phyloP scores from a whole-genome alignment of 441 rosid species.

The Metrosideros polymorpha region DNA sequence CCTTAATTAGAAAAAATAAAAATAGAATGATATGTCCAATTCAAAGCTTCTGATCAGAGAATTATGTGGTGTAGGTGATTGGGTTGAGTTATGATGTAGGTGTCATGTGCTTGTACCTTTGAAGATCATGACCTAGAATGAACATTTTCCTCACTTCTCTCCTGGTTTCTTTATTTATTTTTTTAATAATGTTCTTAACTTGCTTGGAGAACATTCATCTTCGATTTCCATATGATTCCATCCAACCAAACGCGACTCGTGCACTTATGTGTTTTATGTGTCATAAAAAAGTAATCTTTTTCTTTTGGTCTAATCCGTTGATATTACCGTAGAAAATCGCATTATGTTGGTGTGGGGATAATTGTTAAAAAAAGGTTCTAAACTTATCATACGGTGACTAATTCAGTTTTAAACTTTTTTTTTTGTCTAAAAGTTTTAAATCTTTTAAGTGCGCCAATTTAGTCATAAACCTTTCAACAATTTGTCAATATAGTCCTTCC shows the following conservation, averaged over 20 bases:
- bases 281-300: too few relatives aligned
- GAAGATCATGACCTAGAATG: neutral
- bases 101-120: neutral
- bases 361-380: too few relatives aligned
- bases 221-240: neutral
- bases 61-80: neutral
- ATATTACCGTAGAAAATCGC: too few relatives aligned
- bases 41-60: neutral
- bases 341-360: too few relatives aligned
- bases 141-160: neutral
- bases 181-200: accelerated
- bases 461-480: too few relatives aligned
- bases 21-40: neutral
- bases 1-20: neutral
- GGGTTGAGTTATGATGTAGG: neutral
- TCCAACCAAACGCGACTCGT: neutral
- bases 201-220: neutral
- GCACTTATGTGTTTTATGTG: too few relatives aligned
- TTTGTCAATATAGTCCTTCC: too few relatives aligned
- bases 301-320: too few relatives aligned
- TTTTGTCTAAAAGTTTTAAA: too few relatives aligned
- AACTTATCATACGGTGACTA: too few relatives aligned
- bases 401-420: too few relatives aligned
- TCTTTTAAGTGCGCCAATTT: too few relatives aligned
- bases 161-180: neutral